Percentiles rank a stretch among this genome's conserved stretches.
These are phyloP conservation scores for Tetradesmus obliquus DNA, from an alignment of 139 green algal genomes.

Conservation along the genomic window DNA sequence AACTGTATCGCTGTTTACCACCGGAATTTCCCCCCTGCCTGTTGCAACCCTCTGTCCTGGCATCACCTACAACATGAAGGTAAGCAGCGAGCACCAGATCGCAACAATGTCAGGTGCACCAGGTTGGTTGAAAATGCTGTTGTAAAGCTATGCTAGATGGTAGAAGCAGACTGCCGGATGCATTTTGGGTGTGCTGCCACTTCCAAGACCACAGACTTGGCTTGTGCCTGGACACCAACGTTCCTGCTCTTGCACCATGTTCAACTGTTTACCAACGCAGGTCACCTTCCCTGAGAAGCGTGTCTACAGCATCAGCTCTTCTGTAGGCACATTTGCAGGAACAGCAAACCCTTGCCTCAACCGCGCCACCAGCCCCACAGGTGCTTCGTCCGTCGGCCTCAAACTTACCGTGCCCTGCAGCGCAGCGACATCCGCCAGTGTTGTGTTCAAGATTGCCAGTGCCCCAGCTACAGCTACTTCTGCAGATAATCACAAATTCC, in stretches of 20 bases:
- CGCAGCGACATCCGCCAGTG: background rate
- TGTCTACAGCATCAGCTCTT: background rate
- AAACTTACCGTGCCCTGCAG: background rate
- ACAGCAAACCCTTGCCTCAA: background rate
- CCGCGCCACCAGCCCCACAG: background rate
- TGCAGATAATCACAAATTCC: background rate
- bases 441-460: background rate
- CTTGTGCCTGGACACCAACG: no score
- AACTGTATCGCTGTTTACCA: background rate
- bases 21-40: background rate
- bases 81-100: background rate
- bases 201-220: no score
- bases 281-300: background rate
- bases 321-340: background rate
- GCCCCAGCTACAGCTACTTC: background rate
- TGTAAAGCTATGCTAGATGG: background rate
- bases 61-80: conserved; percentile 14
- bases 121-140: background rate
- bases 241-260: background rate
- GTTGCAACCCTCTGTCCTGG: conserved; percentile 4
- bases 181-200: background rate
- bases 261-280: background rate
- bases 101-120: background rate
- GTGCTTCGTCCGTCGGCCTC: background rate
- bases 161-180: background rate